phyloP scores from a whole-genome alignment of 768 basidiomycete species.

The Leccinum pellstonianum region DNA sequence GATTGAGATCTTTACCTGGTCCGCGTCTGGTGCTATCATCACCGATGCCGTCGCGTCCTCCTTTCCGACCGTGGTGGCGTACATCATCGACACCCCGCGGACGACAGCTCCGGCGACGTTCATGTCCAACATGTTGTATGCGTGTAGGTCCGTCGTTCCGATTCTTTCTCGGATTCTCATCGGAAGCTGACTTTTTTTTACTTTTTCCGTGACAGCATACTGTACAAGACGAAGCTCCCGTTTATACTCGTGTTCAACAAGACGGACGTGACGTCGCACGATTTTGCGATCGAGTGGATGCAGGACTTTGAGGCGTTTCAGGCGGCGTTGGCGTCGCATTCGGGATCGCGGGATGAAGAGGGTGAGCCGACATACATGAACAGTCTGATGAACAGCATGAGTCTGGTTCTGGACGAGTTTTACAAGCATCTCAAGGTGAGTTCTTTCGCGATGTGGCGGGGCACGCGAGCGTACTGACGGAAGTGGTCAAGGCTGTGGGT shows the following conservation, averaged over 20 bases:
- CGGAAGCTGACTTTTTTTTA: not conserved
- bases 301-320: constrained; percentile 96
- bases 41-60: constrained; percentile 95
- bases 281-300: constrained; percentile 98
- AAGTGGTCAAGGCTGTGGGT: constrained; percentile 77
- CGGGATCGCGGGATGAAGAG: constrained; percentile 66
- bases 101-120: constrained; percentile 95
- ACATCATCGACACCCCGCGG: constrained; percentile 95
- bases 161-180: constrained; percentile 2
- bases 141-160: constrained; percentile 69
- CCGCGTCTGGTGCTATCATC: constrained; percentile 97
- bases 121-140: constrained; percentile 99
- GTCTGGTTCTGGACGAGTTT: constrained; percentile 95
- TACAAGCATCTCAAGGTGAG: constrained; percentile 91
- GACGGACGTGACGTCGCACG: constrained; percentile 87
- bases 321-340: constrained; percentile 72
- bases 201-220: constrained; percentile 53
- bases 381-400: constrained; percentile 99
- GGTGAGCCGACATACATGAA: constrained; percentile 98
- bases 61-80: constrained; percentile 92
- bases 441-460: not conserved
- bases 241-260: constrained; percentile 99
- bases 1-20: constrained; percentile 99
- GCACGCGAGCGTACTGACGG: not conserved
- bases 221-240: constrained; percentile 97